phyloP scores from a whole-genome alignment of 2,329 filamentous ascomycete species.

The Fusarium sp. region DNA sequence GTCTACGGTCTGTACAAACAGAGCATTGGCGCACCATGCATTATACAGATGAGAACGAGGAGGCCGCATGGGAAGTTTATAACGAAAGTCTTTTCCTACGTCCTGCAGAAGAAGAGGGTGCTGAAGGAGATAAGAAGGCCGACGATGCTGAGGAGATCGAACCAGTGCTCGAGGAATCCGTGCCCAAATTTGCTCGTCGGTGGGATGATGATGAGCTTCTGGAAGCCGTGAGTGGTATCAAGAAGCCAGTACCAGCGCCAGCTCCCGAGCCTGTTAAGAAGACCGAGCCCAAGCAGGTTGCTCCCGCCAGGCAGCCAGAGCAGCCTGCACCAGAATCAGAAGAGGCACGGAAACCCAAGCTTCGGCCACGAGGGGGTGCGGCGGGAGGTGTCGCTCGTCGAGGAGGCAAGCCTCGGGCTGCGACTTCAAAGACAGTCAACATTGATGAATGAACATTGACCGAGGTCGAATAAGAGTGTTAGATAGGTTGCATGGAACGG shows the following conservation, averaged over 20 bases:
- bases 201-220: constrained; percentile 62
- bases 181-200: constrained; percentile 56
- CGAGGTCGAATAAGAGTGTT: neutral
- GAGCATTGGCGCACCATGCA: constrained; percentile 85
- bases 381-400: constrained; percentile 45
- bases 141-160: constrained; percentile 39
- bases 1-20: constrained; percentile 81
- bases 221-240: constrained; percentile 61
- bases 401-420: constrained; percentile 47
- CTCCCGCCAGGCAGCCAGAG: constrained; percentile 33
- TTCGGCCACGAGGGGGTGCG: constrained; percentile 46
- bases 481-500: constrained; percentile 42
- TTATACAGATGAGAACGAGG: constrained; percentile 85
- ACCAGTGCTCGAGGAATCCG: constrained; percentile 52
- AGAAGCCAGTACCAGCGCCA: constrained; percentile 51
- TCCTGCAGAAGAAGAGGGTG: constrained; percentile 32
- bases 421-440: constrained; percentile 40
- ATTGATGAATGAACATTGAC: constrained; percentile 11
- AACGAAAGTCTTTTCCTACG: constrained; percentile 73
- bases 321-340: constrained; percentile 38
- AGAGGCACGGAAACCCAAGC: constrained; percentile 49
- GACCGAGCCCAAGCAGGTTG: constrained; percentile 45
- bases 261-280: constrained; percentile 49
- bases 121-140: constrained; percentile 32
- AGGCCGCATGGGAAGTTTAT: constrained; percentile 81